phyloP scores from a whole-genome alignment of 2,329 filamentous ascomycete genomes.

The Exophiala sp. region DNA sequence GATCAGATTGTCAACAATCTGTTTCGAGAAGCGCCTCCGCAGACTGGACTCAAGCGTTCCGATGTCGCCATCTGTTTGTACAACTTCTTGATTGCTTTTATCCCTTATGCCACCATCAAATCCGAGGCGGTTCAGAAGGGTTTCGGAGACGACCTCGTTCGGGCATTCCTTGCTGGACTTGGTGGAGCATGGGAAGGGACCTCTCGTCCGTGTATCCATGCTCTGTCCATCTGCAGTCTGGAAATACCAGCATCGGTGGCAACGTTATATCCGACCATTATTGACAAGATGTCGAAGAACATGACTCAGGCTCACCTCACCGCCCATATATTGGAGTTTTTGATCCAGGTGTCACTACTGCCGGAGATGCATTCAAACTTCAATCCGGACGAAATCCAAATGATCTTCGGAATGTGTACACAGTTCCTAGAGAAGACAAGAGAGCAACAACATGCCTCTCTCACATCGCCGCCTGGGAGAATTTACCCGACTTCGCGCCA shows the following conservation, averaged over 20 bases:
- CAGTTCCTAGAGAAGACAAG: constrained; percentile 85
- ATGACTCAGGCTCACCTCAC: constrained; percentile 90
- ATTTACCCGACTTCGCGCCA: constrained; percentile 23
- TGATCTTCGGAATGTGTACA: constrained; percentile 92
- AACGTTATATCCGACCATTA: constrained; percentile 75
- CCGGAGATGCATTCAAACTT: constrained; percentile 83
- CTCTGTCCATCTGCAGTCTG: constrained; percentile 88
- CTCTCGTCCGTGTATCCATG: constrained; percentile 89
- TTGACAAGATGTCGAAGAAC: constrained; percentile 91
- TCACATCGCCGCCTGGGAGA: constrained; percentile 27
- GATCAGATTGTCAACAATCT: constrained; percentile 72
- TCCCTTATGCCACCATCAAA: constrained; percentile 66
- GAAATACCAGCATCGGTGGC: constrained; percentile 83
- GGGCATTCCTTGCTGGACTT: constrained; percentile 78
- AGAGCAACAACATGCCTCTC: constrained; percentile 44
- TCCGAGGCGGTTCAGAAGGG: constrained; percentile 71
- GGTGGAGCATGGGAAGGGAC: constrained; percentile 68
- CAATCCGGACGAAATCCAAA: constrained; percentile 83
- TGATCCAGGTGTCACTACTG: constrained; percentile 80
- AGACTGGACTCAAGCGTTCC: constrained; percentile 74
- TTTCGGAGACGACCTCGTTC: constrained; percentile 67
- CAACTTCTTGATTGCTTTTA: constrained; percentile 75
- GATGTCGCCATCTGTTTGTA: constrained; percentile 87
- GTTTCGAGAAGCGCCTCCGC: constrained; percentile 73
- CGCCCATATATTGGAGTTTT: constrained; percentile 90